Base-by-base conservation (phyloP, 2,329 filamentous ascomycete genomes). In the Setomelanomma holmii region DNA sequence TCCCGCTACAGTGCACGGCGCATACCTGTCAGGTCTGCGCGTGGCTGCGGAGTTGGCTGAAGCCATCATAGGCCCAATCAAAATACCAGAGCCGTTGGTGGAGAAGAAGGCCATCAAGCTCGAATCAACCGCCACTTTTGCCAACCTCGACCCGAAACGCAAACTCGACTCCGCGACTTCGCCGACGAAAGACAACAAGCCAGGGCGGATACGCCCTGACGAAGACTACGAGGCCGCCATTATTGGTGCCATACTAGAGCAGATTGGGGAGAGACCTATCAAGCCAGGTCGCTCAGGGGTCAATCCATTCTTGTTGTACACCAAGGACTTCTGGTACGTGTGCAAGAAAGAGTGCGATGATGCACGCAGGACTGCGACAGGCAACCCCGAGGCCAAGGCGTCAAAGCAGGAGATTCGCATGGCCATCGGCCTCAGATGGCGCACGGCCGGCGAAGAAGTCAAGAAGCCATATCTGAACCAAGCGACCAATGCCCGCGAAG, bases 1-100 rank as follows among this genome's bases (percentile, higher is more conserved):
- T 71, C 95, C 96, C 11, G 95, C 96, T 24, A 99, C 95, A 2
- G 95, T 99, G 0, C 95, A 99, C 63, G 95, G 95, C 5, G 96
- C 95, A 7, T 99, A 98, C 69, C 80, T 99, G 4, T 97, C 95
- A 1, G 96, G 95, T 2, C 81, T 99, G 5, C 88, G 95, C 43
- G 95, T 89, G 3, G 95, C 95, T 10, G 88, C 90, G 3, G 93
- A 98, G 68, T 84, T 99, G 2, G 80, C 96, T 33, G 88, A 93
- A 48, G 80, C 85, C 2, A 84, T 97, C 71, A 80, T 95, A 24
- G 95, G 95, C 1, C 88, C 91, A 0, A 91, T 99, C 53, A 78
- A 88, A 39, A 79, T 96, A 10, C 89, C 69, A 2, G 64, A 89
- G 0, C 92, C 92, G 1, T 81, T 99, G 3, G 84, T 98, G 16